These are phyloP conservation scores for Termitomyces sp. DNA, from an alignment of 768 basidiomycete species.

Conservation along the genomic window DNA sequence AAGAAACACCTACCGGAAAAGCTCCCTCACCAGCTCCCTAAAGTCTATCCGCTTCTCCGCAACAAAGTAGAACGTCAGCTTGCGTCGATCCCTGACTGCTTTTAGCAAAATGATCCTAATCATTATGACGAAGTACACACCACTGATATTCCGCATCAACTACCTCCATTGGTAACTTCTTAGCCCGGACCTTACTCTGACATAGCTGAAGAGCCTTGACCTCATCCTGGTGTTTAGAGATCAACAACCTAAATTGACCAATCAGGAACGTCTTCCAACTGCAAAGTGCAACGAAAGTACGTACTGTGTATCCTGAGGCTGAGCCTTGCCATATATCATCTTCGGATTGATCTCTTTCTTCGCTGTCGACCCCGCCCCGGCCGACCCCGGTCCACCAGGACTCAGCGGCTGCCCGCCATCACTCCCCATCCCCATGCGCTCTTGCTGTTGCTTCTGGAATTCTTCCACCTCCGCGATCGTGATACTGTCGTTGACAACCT, in stretches of 20 bases:
- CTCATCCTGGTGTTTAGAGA: conserved; percentile 86
- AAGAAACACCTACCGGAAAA: conserved; percentile 64
- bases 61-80: conserved; percentile 96
- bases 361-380: conserved; percentile 12
- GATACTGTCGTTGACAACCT: conserved; percentile 86
- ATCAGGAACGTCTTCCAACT: not conserved
- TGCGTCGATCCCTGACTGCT: conserved; percentile 82
- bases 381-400: conserved; percentile 19
- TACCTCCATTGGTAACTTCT: conserved; percentile 97
- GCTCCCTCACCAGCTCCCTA: conserved; percentile 90
- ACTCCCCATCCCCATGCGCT: conserved; percentile 33
- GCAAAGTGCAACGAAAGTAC: conserved; percentile 13
- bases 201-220: conserved; percentile 87
- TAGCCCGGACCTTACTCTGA: conserved; percentile 85
- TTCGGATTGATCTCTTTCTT: conserved; percentile 97
- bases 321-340: conserved; percentile 90
- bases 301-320: conserved; percentile 72
- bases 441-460: conserved; percentile 78
- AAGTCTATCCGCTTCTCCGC: conserved; percentile 96
- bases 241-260: conserved; percentile 47
- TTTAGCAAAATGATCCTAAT: not conserved
- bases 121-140: conserved; percentile 35
- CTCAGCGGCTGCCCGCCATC: conserved; percentile 26
- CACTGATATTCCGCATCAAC: conserved; percentile 99
- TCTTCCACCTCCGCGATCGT: conserved; percentile 86